phyloP scores from a whole-genome alignment of 169 alveolate species.

The Perkinsus olseni region DNA sequence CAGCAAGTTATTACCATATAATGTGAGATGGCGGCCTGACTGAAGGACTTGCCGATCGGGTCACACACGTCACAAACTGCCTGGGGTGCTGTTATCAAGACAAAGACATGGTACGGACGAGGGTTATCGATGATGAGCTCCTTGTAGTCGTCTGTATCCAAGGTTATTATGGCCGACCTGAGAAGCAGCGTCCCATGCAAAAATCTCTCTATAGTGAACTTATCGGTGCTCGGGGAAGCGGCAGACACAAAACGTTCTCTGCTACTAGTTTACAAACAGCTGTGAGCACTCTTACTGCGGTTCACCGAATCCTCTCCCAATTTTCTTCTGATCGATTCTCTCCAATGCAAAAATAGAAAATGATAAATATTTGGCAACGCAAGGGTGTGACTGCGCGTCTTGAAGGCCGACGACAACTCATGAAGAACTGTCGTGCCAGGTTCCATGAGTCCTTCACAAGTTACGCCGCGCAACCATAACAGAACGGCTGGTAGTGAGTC shows the following conservation, averaged over 20 bases:
- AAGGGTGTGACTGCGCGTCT: no score
- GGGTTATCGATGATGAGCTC: neutral
- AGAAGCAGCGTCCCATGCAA: neutral
- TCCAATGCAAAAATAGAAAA: no score
- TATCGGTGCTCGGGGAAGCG: no score
- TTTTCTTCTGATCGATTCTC: no score
- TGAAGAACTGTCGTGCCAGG: no score
- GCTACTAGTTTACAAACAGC: neutral
- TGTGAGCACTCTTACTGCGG: neutral
- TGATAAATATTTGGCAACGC: no score
- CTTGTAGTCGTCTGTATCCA: neutral
- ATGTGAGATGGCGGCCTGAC: neutral
- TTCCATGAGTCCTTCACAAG: no score
- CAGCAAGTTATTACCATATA: neutral
- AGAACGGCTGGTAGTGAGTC: no score
- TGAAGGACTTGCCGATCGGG: neutral
- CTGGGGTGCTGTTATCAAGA: neutral
- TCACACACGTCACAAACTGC: neutral
- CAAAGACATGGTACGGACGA: neutral
- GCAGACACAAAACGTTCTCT: no score
- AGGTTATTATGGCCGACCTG: neutral
- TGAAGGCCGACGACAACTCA: no score
- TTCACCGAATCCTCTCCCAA: no score
- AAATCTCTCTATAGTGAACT: neutral
- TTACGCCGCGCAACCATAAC: no score